phyloP scores from a whole-genome alignment of 352 stramenopile genomes.

The Nothophytophthora sp. region DNA sequence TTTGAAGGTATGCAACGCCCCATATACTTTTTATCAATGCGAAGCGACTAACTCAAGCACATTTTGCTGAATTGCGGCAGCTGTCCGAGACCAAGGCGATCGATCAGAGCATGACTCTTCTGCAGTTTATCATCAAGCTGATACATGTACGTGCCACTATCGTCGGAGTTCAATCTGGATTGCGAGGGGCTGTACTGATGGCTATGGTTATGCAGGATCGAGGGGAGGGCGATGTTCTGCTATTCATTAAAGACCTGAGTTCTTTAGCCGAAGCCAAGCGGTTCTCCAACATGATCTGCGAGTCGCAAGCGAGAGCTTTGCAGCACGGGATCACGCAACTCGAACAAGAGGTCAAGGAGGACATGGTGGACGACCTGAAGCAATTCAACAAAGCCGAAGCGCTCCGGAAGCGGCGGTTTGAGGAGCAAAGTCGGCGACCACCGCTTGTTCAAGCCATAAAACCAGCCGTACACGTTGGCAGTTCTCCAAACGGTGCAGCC shows the following conservation, averaged over 20 bases:
- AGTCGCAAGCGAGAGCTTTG: slow-evolving; percentile 50
- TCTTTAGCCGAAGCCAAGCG: slow-evolving; percentile 55
- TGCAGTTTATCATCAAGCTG: slow-evolving; percentile 81
- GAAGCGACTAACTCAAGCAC: background rate
- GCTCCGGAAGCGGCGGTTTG: slow-evolving; percentile 30
- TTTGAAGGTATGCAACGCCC: slow-evolving; percentile 51
- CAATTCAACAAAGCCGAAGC: slow-evolving; percentile 52
- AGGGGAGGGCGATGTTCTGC: slow-evolving; percentile 65
- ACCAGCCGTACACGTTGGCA: background rate
- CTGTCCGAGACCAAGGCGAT: slow-evolving; percentile 85
- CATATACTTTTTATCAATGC: background rate
- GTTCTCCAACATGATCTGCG: slow-evolving; percentile 71
- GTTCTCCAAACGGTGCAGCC: background rate
- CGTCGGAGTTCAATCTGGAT: background rate
- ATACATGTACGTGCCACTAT: slow-evolving; percentile 54
- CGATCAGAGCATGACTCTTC: slow-evolving; percentile 66
- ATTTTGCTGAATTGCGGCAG: slow-evolving; percentile 9
- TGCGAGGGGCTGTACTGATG: background rate
- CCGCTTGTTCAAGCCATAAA: background rate
- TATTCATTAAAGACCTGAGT: slow-evolving; percentile 67
- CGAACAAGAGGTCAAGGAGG: slow-evolving; percentile 71
- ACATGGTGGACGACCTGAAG: slow-evolving; percentile 59
- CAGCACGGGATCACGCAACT: slow-evolving; percentile 56
- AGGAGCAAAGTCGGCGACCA: slow-evolving; percentile 18
- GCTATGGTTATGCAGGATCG: slow-evolving; percentile 44